A percentile compares a stretch with the other conserved stretches of the same genome.
Conservation (phyloP, 1,284 basidiomycete genomes). For the Mycosarcoma maydis region DNA sequence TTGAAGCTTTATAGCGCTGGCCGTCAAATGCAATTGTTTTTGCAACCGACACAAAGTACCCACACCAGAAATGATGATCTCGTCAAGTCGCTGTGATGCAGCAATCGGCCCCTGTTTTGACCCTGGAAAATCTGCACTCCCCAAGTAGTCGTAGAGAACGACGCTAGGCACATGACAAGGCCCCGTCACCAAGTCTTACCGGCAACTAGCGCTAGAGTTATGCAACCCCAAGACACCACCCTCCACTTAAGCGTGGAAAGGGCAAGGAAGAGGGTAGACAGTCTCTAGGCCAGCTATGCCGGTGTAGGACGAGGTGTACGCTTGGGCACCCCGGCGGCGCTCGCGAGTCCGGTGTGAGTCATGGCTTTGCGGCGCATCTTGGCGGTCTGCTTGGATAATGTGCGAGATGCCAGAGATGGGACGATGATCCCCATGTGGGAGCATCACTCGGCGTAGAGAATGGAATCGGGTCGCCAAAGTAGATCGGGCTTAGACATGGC, state of each 20-base stretch:
- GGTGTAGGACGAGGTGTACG: conserved; percentile 11
- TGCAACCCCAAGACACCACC: conserved; percentile 47
- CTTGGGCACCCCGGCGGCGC: conserved; percentile 25
- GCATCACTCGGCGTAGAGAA: conserved; percentile 35
- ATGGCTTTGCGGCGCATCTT: too few species aligned
- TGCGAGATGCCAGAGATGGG: not conserved
- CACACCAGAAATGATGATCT: conserved; percentile 55
- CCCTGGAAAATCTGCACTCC: not conserved
- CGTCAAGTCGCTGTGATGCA: conserved; percentile 25
- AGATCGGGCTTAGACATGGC: conserved; percentile 27
- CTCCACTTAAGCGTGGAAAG: conserved; percentile 30
- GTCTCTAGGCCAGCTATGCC: conserved; percentile 33
- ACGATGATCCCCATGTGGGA: conserved; percentile 15
- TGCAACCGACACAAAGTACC: conserved; percentile 38
- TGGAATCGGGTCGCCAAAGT: conserved; percentile 53
- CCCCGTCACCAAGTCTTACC: conserved; percentile 22
- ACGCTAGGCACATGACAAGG: conserved; percentile 11
- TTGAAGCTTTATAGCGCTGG: conserved; percentile 51
- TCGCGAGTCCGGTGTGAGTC: conserved; percentile 12
- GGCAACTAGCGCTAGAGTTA: conserved; percentile 19
- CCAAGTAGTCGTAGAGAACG: too few species aligned
- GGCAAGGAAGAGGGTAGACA: conserved; percentile 50
- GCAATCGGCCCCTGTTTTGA: conserved; percentile 3
- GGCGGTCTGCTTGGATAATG: too few species aligned
- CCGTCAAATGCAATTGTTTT: conserved; percentile 10